Evolutionary conservation across 306 rosid genomes (phyloP).

Genomic region (Quercus aquifolioides): DNA sequence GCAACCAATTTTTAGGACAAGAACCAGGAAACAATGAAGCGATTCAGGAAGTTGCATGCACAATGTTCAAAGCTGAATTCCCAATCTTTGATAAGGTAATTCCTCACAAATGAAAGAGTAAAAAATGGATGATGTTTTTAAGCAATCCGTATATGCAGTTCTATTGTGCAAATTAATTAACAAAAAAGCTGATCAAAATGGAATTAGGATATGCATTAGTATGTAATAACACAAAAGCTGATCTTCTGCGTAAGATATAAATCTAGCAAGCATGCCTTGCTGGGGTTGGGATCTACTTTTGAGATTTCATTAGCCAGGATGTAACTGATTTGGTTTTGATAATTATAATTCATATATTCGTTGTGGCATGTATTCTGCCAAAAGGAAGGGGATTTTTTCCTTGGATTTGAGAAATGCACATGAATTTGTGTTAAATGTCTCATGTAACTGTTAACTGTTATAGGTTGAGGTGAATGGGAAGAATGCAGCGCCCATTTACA

Average conservation of each 20-base stretch:
- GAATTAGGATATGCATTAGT: not conserved
- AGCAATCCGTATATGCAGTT: not conserved
- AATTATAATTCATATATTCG: not conserved
- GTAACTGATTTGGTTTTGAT: not conserved
- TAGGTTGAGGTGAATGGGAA: conserved; percentile 88
- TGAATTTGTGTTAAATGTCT: not conserved
- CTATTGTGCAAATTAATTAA: not conserved
- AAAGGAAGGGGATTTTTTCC: not conserved
- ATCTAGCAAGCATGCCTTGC: not conserved
- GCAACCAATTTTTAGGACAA: conserved; percentile 88
- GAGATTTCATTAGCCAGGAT: not conserved
- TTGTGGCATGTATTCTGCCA: not conserved
- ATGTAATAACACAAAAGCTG: not conserved
- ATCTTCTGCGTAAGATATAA: not conserved
- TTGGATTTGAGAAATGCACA: not conserved
- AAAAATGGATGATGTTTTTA: not conserved
- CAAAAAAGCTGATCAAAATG: too few relatives aligned
- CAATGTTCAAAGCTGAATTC: conserved; percentile 82
- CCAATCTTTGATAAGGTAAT: conserved; percentile 86
- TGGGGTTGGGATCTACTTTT: not conserved
- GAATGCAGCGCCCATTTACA: conserved; percentile 63
- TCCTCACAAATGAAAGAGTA: conserved; percentile 12
- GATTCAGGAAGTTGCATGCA: conserved; percentile 72
- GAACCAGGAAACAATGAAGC: conserved; percentile 83
- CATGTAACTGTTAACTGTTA: not conserved